Evolutionary conservation across 352 stramenopile genomes (phyloP).

Genomic region (Phytophthora megakarya): DNA sequence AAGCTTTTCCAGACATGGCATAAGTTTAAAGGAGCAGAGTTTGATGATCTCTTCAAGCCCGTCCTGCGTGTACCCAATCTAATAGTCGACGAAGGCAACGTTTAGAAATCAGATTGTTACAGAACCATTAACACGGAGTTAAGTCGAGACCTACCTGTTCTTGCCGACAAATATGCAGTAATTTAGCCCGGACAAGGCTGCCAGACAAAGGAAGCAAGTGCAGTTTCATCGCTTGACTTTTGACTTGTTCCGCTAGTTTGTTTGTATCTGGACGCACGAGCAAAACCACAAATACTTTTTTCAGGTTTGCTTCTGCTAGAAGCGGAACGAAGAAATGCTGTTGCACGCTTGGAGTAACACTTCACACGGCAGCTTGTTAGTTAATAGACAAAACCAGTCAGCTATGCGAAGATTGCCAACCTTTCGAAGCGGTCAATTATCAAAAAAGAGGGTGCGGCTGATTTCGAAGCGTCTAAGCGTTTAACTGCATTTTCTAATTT

Average conservation of each 20-base stretch:
- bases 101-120: neutral
- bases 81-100: neutral
- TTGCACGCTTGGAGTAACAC: conserved; percentile 58
- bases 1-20: conserved; percentile 47
- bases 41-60: conserved; percentile 57
- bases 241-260: conserved; percentile 70
- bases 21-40: conserved; percentile 41
- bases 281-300: conserved; percentile 62
- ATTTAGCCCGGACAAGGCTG: conserved; percentile 53
- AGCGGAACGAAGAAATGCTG: conserved; percentile 68
- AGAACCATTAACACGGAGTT: neutral
- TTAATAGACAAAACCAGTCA: neutral
- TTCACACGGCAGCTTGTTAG: conserved; percentile 16
- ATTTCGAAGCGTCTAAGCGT: conserved; percentile 29
- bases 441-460: conserved; percentile 39
- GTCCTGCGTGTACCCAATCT: conserved; percentile 71
- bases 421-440: conserved; percentile 65
- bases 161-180: conserved; percentile 55
- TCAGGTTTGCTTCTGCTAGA: conserved; percentile 50
- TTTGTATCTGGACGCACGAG: conserved; percentile 53
- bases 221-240: conserved; percentile 40
- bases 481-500: conserved; percentile 28
- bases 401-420: conserved; percentile 23
- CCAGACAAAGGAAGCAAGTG: conserved; percentile 46
- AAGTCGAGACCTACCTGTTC: conserved; percentile 39